Base-by-base conservation (phyloP, 169 alveolate species). In the Pseudocohnilembus persalinus region DNA sequence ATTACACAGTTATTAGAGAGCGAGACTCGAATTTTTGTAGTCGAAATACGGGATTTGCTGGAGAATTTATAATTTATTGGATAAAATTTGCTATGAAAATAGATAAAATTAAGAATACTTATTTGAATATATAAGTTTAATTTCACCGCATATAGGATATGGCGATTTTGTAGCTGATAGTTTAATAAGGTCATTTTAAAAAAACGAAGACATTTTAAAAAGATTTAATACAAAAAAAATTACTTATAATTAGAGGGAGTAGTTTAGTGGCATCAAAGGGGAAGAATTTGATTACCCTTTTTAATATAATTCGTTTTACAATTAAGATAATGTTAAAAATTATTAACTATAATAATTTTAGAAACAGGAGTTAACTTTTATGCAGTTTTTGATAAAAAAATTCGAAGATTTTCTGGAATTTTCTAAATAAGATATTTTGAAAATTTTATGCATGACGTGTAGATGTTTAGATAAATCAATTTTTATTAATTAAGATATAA, bases 51-150 rank as follows among this genome's bases (percentile, higher is more conserved):
- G 32, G 74, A 80, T 73, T 77, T 32, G 78, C 80, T 81, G 35
- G 73, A 30, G 76, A 0, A 63, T 79, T 0, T 79, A 79, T 63
- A 79, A 79, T n/a, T 75, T 35, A 76, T 29, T 72, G 29, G 29
- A 15, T 29, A 74, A 80, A 27, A 79, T 68, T 35, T 76, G 79
- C 76, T 75, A 79, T 73, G 73, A 81, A 29, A 86, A 79, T 29
- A 49, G 35, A 81, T 73, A 86, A 28, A 83, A 81, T 31, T 30
- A 79, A 64, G 84, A 79, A 79, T 49, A 79, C 29, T 29, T 79
- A 1, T 79, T 63, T n/a, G 63, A 79, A 6, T 79, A 28, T 63
- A 79, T 79, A 49, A n/a, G 63, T 11, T 29, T 34, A 34, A 63
- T 73, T 74, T 72, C 77, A 49, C 63, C 74, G 74, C 64, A 81